Base-by-base conservation (phyloP, 371 early-diverging fungal genomes). In the Nematocida parisii region DNA sequence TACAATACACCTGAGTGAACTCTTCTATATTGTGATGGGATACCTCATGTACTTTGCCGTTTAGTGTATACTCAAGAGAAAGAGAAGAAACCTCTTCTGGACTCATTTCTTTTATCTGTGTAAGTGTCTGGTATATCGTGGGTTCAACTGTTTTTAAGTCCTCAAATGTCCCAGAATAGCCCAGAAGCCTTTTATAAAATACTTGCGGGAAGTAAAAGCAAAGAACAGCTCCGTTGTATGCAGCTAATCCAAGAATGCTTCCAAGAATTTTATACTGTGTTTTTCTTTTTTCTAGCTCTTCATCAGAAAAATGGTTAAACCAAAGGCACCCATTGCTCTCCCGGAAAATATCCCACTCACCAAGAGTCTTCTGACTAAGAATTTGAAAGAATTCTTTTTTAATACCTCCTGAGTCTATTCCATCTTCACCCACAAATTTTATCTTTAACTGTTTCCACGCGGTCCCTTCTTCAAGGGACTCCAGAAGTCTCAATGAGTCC, bases 51-150 rank as follows among this genome's bases (percentile, higher is more conserved):
- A 7, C 57, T 27, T 13, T 66, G n/a, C 55, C 62, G 42, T 74
- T 60, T 22, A 70, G 83, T 15, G 66, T 56, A n/a, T 44, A 55
- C 50, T 80, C 62, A n/a, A 83, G 85, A n/a, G 89, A 1, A 86
- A 95, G 93, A 3, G 90, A 89, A 66, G 91, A 89, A 67, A 92
- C 91, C 1, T 96, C 94, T 82, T 92, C 92, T 82, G 72, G 50
- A 84, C 87, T 61, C 24, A 81, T 60, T 13, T 40, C 80, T 39
- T 75, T 89, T 7, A 89, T 87, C 45, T 88, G 83, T 22, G 75
- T 85, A 55, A 92, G 61, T 18, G 82, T 84, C 46, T 56, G 55
- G 61, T 66, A 66, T 75, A 89, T 55, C 60, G 85, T 87, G 45
- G 90, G 89, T 81, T 90, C 90, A 24, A 90, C 88, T 27, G 85